Base-by-base conservation (phyloP, 257 asterid genomes). In the Jaltomata sinuosa region DNA sequence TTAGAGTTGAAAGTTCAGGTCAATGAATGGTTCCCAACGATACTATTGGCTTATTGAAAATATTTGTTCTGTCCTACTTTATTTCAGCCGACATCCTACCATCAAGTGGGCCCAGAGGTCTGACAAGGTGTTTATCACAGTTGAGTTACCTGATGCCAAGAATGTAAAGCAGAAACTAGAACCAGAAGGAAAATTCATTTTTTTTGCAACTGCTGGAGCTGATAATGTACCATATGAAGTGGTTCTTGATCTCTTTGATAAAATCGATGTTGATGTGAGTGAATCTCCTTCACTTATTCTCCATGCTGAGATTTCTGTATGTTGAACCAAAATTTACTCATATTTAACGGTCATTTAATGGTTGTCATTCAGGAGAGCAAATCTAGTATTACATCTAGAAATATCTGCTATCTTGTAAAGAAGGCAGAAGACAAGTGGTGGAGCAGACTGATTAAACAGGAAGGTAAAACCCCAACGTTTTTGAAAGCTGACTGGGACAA, bases 401-500 rank as follows among this genome's bases (percentile, higher is more conserved):
- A 76, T n/a, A 88, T 94, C 59, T 85, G 74, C 52, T 92, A 89
- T 81, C 87, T 94, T 84, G 90, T 94, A 87, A 88, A 92, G 94
- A 94, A 94, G 84, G 91, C 92, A 12, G 98, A 93, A 88, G 91
- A 84, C 61, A 90, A 93, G 78, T 94, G 97, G 97, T 93, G 97
- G 98, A 87, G 87, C 74, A 93, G 94, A 86, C 90, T 93, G 45
- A 59, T 93, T 59, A 90, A 91, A 84, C 91, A 90, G 80, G 94
- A 87, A 40, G 97, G 93, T 67, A 92, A 87, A 67, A 81, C 94
- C 18, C 97, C 97, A 1, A 81, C 87, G 42, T 94, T 89, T 80
- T 22, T 94, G 89, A 94, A 93, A 90, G 96, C 90, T 36, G 98
- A 94, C 89, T 94, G 97, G 97, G 94, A 93, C 82, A 94, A 93